Evolutionary conservation across 768 basidiomycete species (phyloP).

Genomic region (Tylopilus subfusipes): DNA sequence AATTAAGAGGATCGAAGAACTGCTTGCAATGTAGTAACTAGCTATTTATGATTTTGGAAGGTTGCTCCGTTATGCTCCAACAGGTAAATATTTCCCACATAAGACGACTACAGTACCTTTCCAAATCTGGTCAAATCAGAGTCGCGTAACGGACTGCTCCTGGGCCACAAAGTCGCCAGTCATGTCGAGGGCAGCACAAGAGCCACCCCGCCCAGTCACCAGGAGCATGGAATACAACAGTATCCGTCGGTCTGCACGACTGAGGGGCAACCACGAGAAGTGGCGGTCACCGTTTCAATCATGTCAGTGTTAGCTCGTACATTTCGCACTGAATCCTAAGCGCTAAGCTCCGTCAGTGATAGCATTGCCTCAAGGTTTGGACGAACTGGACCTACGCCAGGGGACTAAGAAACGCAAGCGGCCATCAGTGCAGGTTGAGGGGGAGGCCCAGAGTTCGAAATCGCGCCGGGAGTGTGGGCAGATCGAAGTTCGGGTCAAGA

Average conservation of each 20-base stretch:
- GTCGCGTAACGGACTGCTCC: no score
- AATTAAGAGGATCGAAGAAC: not conserved
- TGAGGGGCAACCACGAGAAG: constrained; percentile 4
- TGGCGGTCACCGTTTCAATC: not conserved
- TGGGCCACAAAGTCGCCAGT: not conserved
- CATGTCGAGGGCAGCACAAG: constrained; percentile 21
- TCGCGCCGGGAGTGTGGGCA: constrained; percentile 15
- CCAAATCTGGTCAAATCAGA: constrained; percentile 25
- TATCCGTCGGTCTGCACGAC: constrained; percentile 24
- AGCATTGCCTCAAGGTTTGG: constrained; percentile 1
- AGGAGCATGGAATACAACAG: constrained; percentile 22
- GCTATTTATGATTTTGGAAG: not conserved
- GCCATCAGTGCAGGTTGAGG: not conserved
- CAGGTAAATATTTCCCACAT: constrained; percentile 15
- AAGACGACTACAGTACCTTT: constrained; percentile 29
- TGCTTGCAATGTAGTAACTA: no score
- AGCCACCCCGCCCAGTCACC: constrained; percentile 15
- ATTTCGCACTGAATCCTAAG: not conserved
- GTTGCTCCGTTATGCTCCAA: not conserved
- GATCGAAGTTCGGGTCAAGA: constrained; percentile 2
- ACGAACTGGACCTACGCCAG: not conserved
- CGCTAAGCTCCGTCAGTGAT: constrained; percentile 2
- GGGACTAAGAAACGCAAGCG: constrained; percentile 11
- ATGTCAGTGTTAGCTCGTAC: constrained; percentile 13
- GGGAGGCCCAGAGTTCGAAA: not conserved